Percentiles rank a stretch among this genome's conserved stretches.
These are phyloP conservation scores for Botrytis tulipae DNA, from an alignment of 2,329 filamentous ascomycete species.

Conservation along the genomic window DNA sequence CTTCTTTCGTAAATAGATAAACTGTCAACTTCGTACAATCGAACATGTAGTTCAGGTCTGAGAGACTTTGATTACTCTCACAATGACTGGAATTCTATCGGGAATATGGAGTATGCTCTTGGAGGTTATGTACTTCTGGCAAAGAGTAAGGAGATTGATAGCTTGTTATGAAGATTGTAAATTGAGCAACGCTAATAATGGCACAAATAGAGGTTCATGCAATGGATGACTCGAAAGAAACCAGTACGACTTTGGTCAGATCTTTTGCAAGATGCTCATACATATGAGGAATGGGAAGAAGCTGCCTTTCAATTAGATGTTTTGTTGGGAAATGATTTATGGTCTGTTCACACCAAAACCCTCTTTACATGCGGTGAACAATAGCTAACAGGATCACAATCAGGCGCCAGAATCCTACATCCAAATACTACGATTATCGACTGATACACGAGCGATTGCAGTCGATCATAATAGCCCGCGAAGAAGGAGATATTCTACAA, in stretches of 20 bases:
- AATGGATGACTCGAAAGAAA: slow-evolving; percentile 66
- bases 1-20: neutral
- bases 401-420: slow-evolving; percentile 79
- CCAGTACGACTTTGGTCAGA: slow-evolving; percentile 65
- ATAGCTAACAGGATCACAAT: neutral
- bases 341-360: slow-evolving; percentile 51
- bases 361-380: neutral
- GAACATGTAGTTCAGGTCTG: neutral
- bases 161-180: slow-evolving; percentile 2
- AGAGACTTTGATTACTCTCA: slow-evolving; percentile 5
- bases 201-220: slow-evolving; percentile 59
- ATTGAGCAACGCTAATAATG: slow-evolving; percentile 2
- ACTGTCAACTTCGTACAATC: neutral
- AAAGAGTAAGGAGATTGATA: slow-evolving; percentile 45
- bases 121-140: slow-evolving; percentile 63
- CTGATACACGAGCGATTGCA: slow-evolving; percentile 77
- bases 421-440: slow-evolving; percentile 80
- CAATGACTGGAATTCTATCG: slow-evolving; percentile 35
- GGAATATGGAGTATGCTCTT: slow-evolving; percentile 57
- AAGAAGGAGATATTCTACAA: slow-evolving; percentile 68
- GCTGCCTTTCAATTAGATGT: slow-evolving; percentile 82
- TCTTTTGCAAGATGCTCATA: slow-evolving; percentile 61
- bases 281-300: slow-evolving; percentile 83
- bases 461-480: slow-evolving; percentile 66
- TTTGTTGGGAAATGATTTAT: slow-evolving; percentile 75